Evolutionary conservation across 225 moss, liverwort and hornwort species (phyloP).

Genomic region (Rhytidiadelphus loreus): DNA sequence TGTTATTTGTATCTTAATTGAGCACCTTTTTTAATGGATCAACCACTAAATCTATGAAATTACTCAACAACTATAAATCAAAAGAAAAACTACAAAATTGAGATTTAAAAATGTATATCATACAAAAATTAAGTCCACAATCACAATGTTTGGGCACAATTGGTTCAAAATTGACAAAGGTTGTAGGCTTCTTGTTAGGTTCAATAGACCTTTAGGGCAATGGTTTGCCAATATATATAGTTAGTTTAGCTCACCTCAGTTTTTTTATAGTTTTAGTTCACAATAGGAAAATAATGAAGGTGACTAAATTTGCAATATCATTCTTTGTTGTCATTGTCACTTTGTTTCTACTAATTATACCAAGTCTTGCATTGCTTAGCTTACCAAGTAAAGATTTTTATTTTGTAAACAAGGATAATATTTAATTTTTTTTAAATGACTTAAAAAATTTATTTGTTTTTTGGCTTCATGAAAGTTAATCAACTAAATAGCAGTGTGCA

Average conservation of each 20-base stretch:
- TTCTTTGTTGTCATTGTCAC: background rate
- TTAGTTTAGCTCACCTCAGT: too few relatives aligned
- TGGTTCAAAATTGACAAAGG: background rate
- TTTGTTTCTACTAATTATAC: background rate
- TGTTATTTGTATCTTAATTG: background rate
- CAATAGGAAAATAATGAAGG: background rate
- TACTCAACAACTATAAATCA: background rate
- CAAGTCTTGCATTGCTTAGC: background rate
- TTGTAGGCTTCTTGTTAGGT: background rate
- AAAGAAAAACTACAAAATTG: background rate
- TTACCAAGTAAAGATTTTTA: background rate
- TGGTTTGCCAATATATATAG: background rate
- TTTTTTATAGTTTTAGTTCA: background rate
- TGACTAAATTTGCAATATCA: background rate
- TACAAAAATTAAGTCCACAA: background rate
- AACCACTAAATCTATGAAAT: background rate
- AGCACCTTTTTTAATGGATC: background rate
- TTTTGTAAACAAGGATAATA: background rate
- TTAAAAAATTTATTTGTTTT: background rate
- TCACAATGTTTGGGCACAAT: background rate
- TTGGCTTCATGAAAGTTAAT: background rate
- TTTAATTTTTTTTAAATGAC: fast-evolving
- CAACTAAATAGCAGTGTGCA: fast-evolving
- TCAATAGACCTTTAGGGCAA: background rate
- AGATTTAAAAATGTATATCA: background rate